These are phyloP conservation scores for Fagus crenata DNA, from an alignment of 306 rosid genomes.

Conservation along the genomic window DNA sequence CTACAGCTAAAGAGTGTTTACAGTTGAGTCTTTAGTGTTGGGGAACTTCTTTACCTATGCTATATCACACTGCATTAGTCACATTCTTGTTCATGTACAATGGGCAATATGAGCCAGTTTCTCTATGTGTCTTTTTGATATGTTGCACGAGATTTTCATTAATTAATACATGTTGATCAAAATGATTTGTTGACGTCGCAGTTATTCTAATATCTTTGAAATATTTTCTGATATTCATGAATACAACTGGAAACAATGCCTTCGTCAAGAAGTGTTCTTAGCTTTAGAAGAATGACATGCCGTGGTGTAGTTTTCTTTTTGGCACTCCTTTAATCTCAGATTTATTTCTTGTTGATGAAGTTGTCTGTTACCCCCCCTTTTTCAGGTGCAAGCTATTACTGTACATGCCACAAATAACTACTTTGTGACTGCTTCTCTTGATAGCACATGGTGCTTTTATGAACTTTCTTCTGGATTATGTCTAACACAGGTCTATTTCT, in stretches of 20 bases:
- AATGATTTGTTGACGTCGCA: neutral
- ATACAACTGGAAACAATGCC: neutral
- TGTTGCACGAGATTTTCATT: neutral
- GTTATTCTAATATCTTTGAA: neutral
- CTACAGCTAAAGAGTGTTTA: neutral
- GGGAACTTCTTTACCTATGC: neutral
- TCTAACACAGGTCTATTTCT: slow-evolving; percentile 70
- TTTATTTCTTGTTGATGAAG: neutral
- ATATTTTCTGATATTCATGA: neutral
- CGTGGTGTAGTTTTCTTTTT: neutral
- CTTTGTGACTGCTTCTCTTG: slow-evolving; percentile 96
- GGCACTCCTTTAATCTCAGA: neutral
- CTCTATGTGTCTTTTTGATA: neutral
- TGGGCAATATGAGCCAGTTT: neutral
- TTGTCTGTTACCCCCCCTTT: neutral
- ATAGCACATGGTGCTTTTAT: slow-evolving; percentile 94
- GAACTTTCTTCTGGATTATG: slow-evolving; percentile 89
- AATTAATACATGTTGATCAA: neutral
- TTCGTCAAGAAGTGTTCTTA: neutral
- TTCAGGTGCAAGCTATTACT: slow-evolving; percentile 97
- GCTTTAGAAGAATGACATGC: neutral
- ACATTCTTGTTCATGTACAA: neutral
- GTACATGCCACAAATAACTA: slow-evolving; percentile 93
- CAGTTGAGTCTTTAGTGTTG: neutral
- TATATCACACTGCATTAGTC: neutral